Evolutionary conservation across 352 stramenopile genomes (phyloP).

Genomic region (Globisporangium radiosum): DNA sequence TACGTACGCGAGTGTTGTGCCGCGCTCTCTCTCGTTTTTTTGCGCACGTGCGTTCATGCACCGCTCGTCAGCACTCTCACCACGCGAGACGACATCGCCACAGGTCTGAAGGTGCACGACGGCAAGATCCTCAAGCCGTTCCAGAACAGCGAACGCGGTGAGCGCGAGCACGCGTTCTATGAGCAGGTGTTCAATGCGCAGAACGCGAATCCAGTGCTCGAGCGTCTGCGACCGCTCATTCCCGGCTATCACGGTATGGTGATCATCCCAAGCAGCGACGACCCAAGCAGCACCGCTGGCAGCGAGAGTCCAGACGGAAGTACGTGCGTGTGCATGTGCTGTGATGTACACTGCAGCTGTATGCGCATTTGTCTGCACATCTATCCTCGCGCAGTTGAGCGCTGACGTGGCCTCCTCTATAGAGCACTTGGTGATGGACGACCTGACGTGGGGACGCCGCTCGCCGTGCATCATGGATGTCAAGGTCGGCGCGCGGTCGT

Average conservation of each 20-base stretch:
- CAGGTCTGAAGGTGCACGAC: slow-evolving; percentile 58
- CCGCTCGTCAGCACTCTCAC: not conserved
- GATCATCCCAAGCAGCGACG: slow-evolving; percentile 17
- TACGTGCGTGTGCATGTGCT: not conserved
- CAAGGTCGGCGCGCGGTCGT: slow-evolving; percentile 95
- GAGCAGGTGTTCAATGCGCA: slow-evolving; percentile 39
- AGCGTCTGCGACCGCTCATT: slow-evolving; percentile 35
- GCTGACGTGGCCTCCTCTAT: not conserved
- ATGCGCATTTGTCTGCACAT: not conserved
- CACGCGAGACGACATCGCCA: not conserved
- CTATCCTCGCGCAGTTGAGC: no score
- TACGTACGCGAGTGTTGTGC: slow-evolving; percentile 11
- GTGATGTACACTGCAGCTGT: slow-evolving; percentile 1
- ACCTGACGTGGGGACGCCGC: slow-evolving; percentile 78
- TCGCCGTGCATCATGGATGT: slow-evolving; percentile 95
- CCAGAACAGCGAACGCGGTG: slow-evolving; percentile 69
- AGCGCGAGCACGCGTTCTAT: slow-evolving; percentile 78
- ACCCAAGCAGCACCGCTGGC: not conserved
- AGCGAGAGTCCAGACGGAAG: slow-evolving; percentile 7
- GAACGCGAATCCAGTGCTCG: slow-evolving; percentile 15
- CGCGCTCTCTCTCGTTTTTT: not conserved
- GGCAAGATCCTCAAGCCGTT: slow-evolving; percentile 83
- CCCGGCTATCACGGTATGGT: slow-evolving; percentile 61
- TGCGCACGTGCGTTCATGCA: not conserved
- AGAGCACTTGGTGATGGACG: slow-evolving; percentile 88